Evolutionary conservation across 805 yeast genomes (phyloP).

Genomic region (Candida nemodendra): DNA sequence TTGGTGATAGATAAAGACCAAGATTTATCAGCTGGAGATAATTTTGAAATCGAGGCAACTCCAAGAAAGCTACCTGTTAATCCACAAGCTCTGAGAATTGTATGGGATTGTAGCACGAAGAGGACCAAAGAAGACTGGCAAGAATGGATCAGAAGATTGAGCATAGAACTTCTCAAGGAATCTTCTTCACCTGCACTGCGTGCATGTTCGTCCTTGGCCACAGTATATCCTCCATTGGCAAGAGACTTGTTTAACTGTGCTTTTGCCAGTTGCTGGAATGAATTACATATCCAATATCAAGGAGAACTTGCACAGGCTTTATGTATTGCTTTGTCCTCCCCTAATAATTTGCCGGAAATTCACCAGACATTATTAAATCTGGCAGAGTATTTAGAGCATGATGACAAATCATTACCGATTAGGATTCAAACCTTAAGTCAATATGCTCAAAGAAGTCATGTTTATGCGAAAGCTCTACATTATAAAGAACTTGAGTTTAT

Average conservation of each 20-base stretch:
- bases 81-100: constrained; percentile 63
- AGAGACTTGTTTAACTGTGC: constrained; percentile 90
- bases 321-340: constrained; percentile 83
- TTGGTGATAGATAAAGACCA: constrained; percentile 65
- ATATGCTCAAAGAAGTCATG: constrained; percentile 93
- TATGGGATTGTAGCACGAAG: constrained; percentile 91
- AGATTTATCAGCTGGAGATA: constrained; percentile 40
- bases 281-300: constrained; percentile 82
- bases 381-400: constrained; percentile 97
- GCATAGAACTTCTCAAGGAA: constrained; percentile 83
- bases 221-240: constrained; percentile 83
- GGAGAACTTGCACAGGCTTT: constrained; percentile 85
- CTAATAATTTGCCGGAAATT: constrained; percentile 93
- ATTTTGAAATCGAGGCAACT: constrained; percentile 63
- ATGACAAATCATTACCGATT: constrained; percentile 89
- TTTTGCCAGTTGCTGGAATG: constrained; percentile 95
- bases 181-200: constrained; percentile 93
- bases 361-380: constrained; percentile 84
- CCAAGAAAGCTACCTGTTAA: constrained; percentile 72
- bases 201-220: constrained; percentile 88
- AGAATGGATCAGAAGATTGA: constrained; percentile 89
- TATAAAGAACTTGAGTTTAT: constrained; percentile 94
- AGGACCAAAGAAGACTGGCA: constrained; percentile 96
- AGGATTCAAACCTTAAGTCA: constrained; percentile 87
- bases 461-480: constrained; percentile 95